Base-by-base conservation (phyloP, 306 rosid genomes). In the Medicago lupulina region DNA sequence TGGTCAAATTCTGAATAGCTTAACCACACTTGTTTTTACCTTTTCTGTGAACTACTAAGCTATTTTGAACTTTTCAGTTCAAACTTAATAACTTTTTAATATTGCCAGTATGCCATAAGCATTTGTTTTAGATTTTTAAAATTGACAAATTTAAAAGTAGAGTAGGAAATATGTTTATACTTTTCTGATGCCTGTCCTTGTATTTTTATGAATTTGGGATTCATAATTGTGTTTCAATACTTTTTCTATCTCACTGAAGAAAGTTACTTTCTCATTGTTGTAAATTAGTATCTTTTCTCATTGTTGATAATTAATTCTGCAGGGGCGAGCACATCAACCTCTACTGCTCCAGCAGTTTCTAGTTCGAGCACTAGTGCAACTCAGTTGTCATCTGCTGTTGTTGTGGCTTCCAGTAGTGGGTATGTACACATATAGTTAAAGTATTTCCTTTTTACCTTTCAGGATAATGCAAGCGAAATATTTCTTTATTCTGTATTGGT, bases 351-450 rank as follows among this genome's bases (percentile, higher is more conserved):
- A 7, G 81, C 87, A 47, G 54, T 88, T 53, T 80, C 95, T 68
- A 79, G 78, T 78, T 63, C 88, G 50, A 81, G 86, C 81, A 72
- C 87, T 7, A 70, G 85, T 81, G 84, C 91, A 19, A 82, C 87
- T 81, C 97, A 86, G 85, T 68, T 83, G 44, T 76, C 91, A 54
- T 70, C 95, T 18, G 71, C 97, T 54, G 84, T 83, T 81, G 82
- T 86, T 81, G 83, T 83, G 49, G 89, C 96, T 50, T 88, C 95
- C 46, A 82, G 93, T 47, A 87, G 90, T 75, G 97, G 98, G 98
- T 92, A 25, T 83, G 91, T 68, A 43, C 71, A 57, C 64, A 73
- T 51, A 73, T 28, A 43, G 57, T 46, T 21, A 14, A 31, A 47
- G 2, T 21, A 39, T 39, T 40, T 8, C 46, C 31, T 6, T 36